Base-by-base conservation (phyloP, 495 filamentous ascomycete species). In the Margaritispora aquatica region DNA sequence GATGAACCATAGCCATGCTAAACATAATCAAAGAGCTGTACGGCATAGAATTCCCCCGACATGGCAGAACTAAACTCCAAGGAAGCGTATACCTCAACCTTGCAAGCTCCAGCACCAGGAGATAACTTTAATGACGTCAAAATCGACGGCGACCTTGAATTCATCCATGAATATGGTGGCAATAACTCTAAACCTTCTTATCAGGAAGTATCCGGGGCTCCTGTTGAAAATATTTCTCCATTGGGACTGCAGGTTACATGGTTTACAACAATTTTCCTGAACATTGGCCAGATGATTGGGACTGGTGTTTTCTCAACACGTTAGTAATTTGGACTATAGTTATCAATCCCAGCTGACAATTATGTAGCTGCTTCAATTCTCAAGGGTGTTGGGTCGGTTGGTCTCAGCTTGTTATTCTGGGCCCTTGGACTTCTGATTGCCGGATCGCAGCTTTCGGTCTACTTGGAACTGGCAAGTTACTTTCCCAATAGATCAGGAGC, bases 301-400 rank as follows among this genome's bases (percentile, higher is more conserved):
- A 86, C 84, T 0, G 84, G 84, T 13, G 76, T 88, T 2, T 88
- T 82, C 67, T 84, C 82, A 19, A 86, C 84, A 7, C 84, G 82
- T 84, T 52, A 63, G 81, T 54, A 44, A n/a, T 11, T 47, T 61
- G n/a, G 2, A 36, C 20, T 24, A 34, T 55, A 7, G 10, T 10
- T 2, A 50, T 26, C 9, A 3, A 17, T n/a, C n/a, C n/a, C 47
- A 24, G 47, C 23, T 24, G 21, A 24, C 2, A 26, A 5, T 13
- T 34, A 5, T 34, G 49, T 50, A 84, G 83, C 82, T 7, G 74
- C 79, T 13, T 73, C 78, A 2, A 79, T 87, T 26, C 72, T 86
- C 9, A 69, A 63, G 19, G 77, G 77, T 0, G 80, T 79, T 1
- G 83, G 83, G 9, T 85, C 82, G 0, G 75, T 86, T 10, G 84